A percentile compares a stretch with the other conserved stretches of the same genome.
phyloP scores from a whole-genome alignment of 176 grass and related monocot genomes.

The Eleusine coracana region DNA sequence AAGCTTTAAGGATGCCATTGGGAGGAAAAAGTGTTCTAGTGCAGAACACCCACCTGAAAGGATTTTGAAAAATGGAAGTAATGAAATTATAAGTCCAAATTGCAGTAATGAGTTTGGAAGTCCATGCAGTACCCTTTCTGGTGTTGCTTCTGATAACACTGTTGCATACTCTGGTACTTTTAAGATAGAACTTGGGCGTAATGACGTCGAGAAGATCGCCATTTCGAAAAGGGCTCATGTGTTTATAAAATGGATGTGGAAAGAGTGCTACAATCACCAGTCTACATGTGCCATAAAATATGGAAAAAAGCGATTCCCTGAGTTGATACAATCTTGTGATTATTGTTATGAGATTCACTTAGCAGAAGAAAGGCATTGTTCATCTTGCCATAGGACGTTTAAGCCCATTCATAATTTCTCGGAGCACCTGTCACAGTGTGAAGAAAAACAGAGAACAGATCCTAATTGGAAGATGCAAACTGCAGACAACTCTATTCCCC shows the following conservation, averaged over 20 bases:
- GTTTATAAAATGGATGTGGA: slow-evolving; percentile 89
- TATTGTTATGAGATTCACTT: slow-evolving; percentile 71
- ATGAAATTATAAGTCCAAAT: slow-evolving; percentile 64
- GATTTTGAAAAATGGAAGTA: slow-evolving; percentile 46
- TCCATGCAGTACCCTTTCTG: slow-evolving; percentile 71
- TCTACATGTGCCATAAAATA: slow-evolving; percentile 55
- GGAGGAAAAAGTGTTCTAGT: slow-evolving; percentile 38
- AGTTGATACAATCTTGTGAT: slow-evolving; percentile 65
- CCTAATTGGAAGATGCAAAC: slow-evolving; percentile 63
- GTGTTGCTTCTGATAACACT: slow-evolving; percentile 59
- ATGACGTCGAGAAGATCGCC: slow-evolving; percentile 63
- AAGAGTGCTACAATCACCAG: slow-evolving; percentile 55
- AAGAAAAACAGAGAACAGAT: slow-evolving; percentile 64
- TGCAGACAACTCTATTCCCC: slow-evolving; percentile 51
- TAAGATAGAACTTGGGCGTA: slow-evolving; percentile 71
- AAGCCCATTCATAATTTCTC: slow-evolving; percentile 66
- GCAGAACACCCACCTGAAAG: slow-evolving; percentile 33
- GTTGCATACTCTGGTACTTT: slow-evolving; percentile 64
- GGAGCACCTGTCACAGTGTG: slow-evolving; percentile 68
- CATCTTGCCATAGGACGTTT: slow-evolving; percentile 80
- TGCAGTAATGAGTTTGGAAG: slow-evolving; percentile 62
- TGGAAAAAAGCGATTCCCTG: slow-evolving; percentile 66
- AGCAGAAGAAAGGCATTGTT: slow-evolving; percentile 79
- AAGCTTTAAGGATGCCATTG: slow-evolving; percentile 82
- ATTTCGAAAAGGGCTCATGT: slow-evolving; percentile 62